These are phyloP conservation scores for Circinella umbellata DNA, from an alignment of 371 early-diverging fungal genomes.

Conservation along the genomic window DNA sequence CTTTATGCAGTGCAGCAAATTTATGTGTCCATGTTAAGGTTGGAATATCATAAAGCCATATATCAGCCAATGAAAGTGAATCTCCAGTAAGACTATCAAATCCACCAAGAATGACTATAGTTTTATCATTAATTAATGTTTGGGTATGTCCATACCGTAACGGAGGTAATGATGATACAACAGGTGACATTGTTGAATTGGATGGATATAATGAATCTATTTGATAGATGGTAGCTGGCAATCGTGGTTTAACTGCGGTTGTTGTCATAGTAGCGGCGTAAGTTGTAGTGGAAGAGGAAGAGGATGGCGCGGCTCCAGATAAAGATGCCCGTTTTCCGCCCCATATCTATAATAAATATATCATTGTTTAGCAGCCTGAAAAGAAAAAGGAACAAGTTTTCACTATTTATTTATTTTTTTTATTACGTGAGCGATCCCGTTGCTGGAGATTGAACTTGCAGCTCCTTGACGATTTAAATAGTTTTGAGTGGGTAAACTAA, in stretches of 20 bases:
- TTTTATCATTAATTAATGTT: slow-evolving; percentile 34
- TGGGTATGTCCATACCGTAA: slow-evolving; percentile 47
- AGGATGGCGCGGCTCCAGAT: background rate
- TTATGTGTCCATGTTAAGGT: slow-evolving; percentile 32
- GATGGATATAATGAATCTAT: slow-evolving; percentile 33
- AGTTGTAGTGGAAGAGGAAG: background rate
- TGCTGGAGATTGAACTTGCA: slow-evolving; percentile 29
- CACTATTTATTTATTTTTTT: background rate
- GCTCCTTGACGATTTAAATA: slow-evolving; percentile 43
- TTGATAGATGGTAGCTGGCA: slow-evolving; percentile 34
- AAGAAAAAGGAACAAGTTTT: too few relatives aligned
- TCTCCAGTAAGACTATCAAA: slow-evolving; percentile 45
- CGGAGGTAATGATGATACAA: slow-evolving; percentile 18
- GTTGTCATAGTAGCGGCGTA: too few relatives aligned
- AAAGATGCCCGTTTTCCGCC: slow-evolving; percentile 37
- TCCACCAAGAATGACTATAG: slow-evolving; percentile 45
- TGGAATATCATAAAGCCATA: slow-evolving; percentile 41
- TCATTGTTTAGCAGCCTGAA: too few relatives aligned
- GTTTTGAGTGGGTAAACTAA: slow-evolving; percentile 36
- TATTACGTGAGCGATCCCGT: slow-evolving; percentile 42
- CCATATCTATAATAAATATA: slow-evolving; percentile 34
- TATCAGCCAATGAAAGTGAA: slow-evolving; percentile 38
- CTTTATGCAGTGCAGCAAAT: slow-evolving; percentile 32
- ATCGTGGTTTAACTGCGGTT: background rate
- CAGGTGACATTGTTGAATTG: slow-evolving; percentile 29